Conservation (phyloP, 805 yeast species). For the Lipomyces mesembrius region DNA sequence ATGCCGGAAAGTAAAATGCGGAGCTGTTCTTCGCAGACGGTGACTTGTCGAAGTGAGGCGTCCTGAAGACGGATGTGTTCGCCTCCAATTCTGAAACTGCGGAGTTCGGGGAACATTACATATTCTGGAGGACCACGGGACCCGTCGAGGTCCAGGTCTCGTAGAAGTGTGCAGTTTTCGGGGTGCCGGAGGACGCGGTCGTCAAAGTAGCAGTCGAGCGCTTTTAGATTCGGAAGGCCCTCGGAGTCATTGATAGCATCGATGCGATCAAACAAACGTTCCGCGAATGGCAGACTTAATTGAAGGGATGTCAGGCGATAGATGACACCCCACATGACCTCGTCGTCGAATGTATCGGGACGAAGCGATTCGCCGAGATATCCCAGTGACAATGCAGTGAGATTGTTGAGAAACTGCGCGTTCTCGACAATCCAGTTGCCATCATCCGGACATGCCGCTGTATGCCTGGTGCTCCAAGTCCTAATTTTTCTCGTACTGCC, state of each 20-base stretch:
- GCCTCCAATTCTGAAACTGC: conserved; percentile 3
- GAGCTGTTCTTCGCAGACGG: not conserved
- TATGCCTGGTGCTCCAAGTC: not conserved
- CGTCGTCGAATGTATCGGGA: not conserved
- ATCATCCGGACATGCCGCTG: conserved; percentile 1
- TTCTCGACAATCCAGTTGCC: conserved; percentile 1
- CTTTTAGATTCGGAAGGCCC: not conserved
- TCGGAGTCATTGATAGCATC: not conserved
- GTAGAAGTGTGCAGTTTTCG: not conserved
- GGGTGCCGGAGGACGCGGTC: not conserved
- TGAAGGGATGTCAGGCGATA: not conserved
- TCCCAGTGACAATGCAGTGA: not conserved
- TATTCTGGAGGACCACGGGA: conserved; percentile 1
- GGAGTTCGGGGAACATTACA: conserved; percentile 1
- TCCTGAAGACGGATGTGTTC: not conserved
- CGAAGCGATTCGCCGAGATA: not conserved
- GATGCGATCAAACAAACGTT: not conserved
- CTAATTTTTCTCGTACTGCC: not conserved
- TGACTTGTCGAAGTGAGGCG: not conserved
- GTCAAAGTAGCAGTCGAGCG: not conserved
- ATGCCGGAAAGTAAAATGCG: conserved; percentile 2
- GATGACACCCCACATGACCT: not conserved
- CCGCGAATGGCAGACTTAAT: conserved; percentile 1
- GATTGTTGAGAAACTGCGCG: not conserved
- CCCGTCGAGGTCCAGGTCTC: conserved; percentile 1